These are phyloP conservation scores for Aspergillus viridinutans DNA, from an alignment of 2,329 filamentous ascomycete species.

Conservation along the genomic window DNA sequence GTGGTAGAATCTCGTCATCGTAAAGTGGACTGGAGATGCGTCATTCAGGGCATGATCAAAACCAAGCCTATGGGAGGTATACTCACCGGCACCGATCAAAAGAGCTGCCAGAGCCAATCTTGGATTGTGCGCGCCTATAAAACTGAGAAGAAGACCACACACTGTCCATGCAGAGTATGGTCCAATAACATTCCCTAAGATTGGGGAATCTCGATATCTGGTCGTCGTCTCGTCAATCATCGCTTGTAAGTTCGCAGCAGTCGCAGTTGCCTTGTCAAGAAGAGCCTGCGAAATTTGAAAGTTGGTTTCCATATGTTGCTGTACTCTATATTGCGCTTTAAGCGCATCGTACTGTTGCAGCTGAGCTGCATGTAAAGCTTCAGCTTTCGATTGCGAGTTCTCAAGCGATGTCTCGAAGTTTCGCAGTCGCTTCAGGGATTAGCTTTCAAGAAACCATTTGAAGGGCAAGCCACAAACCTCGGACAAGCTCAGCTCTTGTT, in stretches of 20 bases:
- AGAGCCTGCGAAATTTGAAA: slow-evolving; percentile 29
- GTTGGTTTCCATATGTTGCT: slow-evolving; percentile 24
- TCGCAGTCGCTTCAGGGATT: slow-evolving; percentile 31
- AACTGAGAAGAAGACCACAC: slow-evolving; percentile 20
- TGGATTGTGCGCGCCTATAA: slow-evolving; percentile 22
- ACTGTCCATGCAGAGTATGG: slow-evolving; percentile 21
- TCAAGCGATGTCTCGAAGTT: slow-evolving; percentile 31
- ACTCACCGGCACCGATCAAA: slow-evolving; percentile 12
- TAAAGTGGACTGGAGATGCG: neutral
- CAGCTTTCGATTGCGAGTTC: slow-evolving; percentile 29
- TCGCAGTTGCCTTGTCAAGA: slow-evolving; percentile 24
- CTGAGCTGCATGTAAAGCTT: slow-evolving; percentile 31
- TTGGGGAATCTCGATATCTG: slow-evolving; percentile 18
- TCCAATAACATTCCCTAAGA: slow-evolving; percentile 12
- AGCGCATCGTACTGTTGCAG: slow-evolving; percentile 29
- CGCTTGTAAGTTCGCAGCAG: slow-evolving; percentile 28
- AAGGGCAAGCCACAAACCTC: slow-evolving; percentile 22
- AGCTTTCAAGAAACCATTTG: slow-evolving; percentile 6
- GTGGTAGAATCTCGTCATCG: neutral
- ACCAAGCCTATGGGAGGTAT: neutral
- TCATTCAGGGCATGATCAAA: neutral
- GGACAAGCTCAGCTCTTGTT: slow-evolving; percentile 31
- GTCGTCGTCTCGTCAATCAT: slow-evolving; percentile 27
- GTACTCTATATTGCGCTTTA: slow-evolving; percentile 21
- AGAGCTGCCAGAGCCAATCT: slow-evolving; percentile 18